A percentile compares a stretch with the other conserved stretches of the same genome.
Conservation (phyloP, 768 basidiomycete genomes). For the Leucosporidium creatinivorum region DNA sequence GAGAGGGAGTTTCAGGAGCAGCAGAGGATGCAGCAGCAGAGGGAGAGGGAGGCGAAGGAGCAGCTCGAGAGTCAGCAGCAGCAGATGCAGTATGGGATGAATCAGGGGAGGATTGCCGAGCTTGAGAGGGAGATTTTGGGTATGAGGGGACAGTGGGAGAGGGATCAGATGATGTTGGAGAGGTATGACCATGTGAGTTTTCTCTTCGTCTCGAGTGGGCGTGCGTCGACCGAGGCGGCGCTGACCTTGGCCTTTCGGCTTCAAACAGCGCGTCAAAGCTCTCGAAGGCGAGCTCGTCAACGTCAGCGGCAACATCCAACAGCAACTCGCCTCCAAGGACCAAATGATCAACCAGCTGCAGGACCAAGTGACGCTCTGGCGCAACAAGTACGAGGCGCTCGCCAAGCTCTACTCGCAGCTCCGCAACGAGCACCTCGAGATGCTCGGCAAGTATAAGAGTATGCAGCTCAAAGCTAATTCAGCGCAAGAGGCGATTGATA, state of each 20-base stretch:
- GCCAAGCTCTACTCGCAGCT: slow-evolving; percentile 98
- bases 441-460: slow-evolving; percentile 93
- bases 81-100: slow-evolving; percentile 62
- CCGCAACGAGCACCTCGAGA: slow-evolving; percentile 91
- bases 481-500: slow-evolving; percentile 93
- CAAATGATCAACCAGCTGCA: slow-evolving; percentile 91
- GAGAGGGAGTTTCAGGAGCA: slow-evolving; percentile 83
- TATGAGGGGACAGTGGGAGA: slow-evolving; percentile 94
- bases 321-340: slow-evolving; percentile 85
- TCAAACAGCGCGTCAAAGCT: slow-evolving; percentile 77
- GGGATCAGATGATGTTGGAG: slow-evolving; percentile 93
- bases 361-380: slow-evolving; percentile 93
- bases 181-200: slow-evolving; percentile 84
- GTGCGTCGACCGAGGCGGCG: not conserved
- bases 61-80: slow-evolving; percentile 60
- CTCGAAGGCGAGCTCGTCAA: slow-evolving; percentile 80
- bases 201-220: not conserved
- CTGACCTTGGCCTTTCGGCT: no score
- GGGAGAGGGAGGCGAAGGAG: slow-evolving; percentile 80
- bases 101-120: slow-evolving; percentile 64
- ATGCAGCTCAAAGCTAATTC: slow-evolving; percentile 97
- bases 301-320: slow-evolving; percentile 65
- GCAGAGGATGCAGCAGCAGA: slow-evolving; percentile 78
- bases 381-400: slow-evolving; percentile 96
- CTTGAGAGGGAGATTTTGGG: slow-evolving; percentile 82